Percentiles rank a stretch among this genome's conserved stretches.
phyloP scores from a whole-genome alignment of 805 yeast species.

The Kurtzmaniella fragi region DNA sequence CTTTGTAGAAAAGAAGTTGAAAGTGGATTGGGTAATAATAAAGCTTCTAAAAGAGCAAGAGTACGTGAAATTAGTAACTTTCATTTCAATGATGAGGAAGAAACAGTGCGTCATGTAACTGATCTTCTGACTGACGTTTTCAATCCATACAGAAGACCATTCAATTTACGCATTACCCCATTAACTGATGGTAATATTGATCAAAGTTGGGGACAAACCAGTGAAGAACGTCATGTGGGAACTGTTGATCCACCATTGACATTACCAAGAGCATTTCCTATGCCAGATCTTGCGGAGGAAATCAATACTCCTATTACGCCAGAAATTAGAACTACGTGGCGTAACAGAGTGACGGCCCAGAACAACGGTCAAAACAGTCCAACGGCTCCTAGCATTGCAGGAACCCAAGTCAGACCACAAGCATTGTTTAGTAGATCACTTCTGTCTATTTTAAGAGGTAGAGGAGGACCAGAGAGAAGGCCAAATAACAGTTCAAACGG shows the following conservation, averaged over 20 bases:
- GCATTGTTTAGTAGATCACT: neutral
- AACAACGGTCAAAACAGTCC: neutral
- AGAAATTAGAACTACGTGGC: constrained; percentile 1
- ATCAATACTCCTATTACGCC: neutral
- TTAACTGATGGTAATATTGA: constrained; percentile 32
- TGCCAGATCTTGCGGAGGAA: constrained; percentile 10
- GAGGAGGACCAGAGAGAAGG: constrained; percentile 17
- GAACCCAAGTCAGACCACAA: constrained; percentile 1
- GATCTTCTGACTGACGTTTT: constrained; percentile 32
- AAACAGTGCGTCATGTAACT: constrained; percentile 18
- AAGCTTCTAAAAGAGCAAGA: constrained; percentile 8
- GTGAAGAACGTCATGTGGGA: neutral
- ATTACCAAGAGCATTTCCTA: constrained; percentile 26
- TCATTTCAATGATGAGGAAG: constrained; percentile 13
- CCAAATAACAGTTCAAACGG: constrained; percentile 12
- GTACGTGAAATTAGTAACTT: constrained; percentile 9
- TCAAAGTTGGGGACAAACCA: constrained; percentile 26
- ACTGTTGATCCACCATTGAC: constrained; percentile 21
- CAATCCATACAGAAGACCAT: constrained; percentile 31
- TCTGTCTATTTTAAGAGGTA: constrained; percentile 2
- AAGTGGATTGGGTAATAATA: constrained; percentile 15
- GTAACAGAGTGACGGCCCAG: neutral
- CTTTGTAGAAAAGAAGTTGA: constrained; percentile 36
- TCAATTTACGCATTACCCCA: constrained; percentile 31
- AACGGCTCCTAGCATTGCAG: constrained; percentile 3